phyloP scores from a whole-genome alignment of 495 filamentous ascomycete genomes.

The Penicillium flavigenum region DNA sequence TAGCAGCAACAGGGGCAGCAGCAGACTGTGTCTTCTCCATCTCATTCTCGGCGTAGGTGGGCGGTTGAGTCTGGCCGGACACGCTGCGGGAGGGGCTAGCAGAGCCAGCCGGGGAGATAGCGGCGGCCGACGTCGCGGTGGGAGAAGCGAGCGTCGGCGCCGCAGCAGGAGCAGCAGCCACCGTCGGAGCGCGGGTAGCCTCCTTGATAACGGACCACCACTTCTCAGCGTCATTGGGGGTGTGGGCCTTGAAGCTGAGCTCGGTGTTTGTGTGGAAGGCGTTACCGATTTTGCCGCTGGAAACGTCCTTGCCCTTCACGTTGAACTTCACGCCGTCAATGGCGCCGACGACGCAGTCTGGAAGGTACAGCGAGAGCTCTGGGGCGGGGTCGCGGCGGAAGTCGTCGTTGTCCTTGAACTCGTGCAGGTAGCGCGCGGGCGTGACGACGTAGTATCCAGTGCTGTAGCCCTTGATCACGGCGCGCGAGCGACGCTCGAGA shows the following conservation, averaged over 20 bases:
- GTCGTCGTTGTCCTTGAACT: constrained; percentile 93
- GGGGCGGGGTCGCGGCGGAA: constrained; percentile 75
- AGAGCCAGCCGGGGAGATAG: constrained; percentile 1
- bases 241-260: constrained; percentile 70
- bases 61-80: constrained; percentile 23
- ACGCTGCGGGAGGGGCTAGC: constrained; percentile 7
- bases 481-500: constrained; percentile 81
- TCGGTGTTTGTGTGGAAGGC: constrained; percentile 63
- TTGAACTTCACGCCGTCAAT: constrained; percentile 81
- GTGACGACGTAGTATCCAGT: constrained; percentile 89
- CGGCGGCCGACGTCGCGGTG: constrained; percentile 11
- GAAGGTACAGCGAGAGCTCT: constrained; percentile 86
- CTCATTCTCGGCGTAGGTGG: constrained; percentile 31
- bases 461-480: constrained; percentile 73
- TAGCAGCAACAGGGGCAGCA: not conserved
- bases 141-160: not conserved
- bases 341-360: constrained; percentile 79
- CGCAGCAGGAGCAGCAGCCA: not conserved
- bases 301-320: constrained; percentile 89
- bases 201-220: constrained; percentile 75
- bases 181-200: constrained; percentile 26
- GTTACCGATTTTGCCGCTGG: constrained; percentile 58
- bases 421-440: constrained; percentile 80
- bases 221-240: constrained; percentile 68
- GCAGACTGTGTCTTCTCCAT: constrained; percentile 23